phyloP scores from a whole-genome alignment of 768 basidiomycete genomes.

The Mycena alexandri region DNA sequence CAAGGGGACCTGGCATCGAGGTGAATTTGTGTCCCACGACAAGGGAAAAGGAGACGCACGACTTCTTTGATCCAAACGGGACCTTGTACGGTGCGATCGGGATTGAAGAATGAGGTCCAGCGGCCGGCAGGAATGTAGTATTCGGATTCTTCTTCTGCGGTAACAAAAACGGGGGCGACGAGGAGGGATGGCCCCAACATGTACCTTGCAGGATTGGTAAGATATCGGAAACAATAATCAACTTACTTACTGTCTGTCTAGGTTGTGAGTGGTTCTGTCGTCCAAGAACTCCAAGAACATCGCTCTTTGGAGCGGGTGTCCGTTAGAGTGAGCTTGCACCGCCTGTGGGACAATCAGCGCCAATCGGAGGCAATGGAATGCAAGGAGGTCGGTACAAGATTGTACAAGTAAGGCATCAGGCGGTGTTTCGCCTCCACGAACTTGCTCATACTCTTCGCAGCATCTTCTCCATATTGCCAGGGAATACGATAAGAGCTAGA shows the following conservation, averaged over 20 bases:
- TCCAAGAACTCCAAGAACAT: slow-evolving; percentile 77
- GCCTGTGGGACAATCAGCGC: slow-evolving; percentile 51
- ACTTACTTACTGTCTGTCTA: slow-evolving; percentile 73
- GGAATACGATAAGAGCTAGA: slow-evolving; percentile 82
- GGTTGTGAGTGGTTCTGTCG: slow-evolving; percentile 69
- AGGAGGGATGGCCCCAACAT: slow-evolving; percentile 66
- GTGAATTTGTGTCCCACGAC: not conserved
- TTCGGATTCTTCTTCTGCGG: slow-evolving; percentile 64
- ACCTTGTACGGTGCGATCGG: slow-evolving; percentile 65
- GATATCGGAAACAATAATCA: slow-evolving; percentile 36
- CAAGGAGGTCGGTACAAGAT: slow-evolving; percentile 54
- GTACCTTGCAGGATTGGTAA: slow-evolving; percentile 30
- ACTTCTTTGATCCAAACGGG: slow-evolving; percentile 71
- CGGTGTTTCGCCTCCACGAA: slow-evolving; percentile 75
- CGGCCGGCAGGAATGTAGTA: slow-evolving; percentile 72
- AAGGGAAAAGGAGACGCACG: slow-evolving; percentile 10
- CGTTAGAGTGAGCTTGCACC: slow-evolving; percentile 61
- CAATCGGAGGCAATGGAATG: not conserved
- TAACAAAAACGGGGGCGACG: slow-evolving; percentile 72
- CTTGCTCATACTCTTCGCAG: slow-evolving; percentile 71
- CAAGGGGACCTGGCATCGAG: slow-evolving; percentile 61
- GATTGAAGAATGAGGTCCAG: slow-evolving; percentile 73
- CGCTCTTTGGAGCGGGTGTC: slow-evolving; percentile 70
- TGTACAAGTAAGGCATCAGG: slow-evolving; percentile 81
- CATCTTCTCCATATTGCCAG: slow-evolving; percentile 82